Evolutionary conservation across 805 yeast species (phyloP).

Genomic region (Nakazawaea ishiwadae): DNA sequence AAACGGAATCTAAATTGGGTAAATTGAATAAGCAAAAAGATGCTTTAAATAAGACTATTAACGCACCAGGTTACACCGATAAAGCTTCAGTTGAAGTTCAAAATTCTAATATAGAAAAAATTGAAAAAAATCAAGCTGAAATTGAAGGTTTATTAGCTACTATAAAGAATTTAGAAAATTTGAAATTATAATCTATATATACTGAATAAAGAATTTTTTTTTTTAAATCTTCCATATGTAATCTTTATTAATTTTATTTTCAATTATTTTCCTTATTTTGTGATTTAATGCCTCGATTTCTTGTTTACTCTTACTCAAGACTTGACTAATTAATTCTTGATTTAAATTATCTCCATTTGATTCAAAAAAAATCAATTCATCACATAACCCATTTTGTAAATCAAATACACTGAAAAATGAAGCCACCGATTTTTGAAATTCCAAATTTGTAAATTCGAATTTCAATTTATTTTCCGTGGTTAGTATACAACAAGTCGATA

Average conservation of each 20-base stretch:
- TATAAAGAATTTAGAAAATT: slow-evolving; percentile 75
- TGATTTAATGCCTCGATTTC: slow-evolving; percentile 41
- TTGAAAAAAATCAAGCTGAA: slow-evolving; percentile 75
- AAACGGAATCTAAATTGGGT: slow-evolving; percentile 72
- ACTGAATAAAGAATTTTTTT: neutral
- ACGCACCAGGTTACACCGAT: slow-evolving; percentile 70
- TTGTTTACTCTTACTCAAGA: slow-evolving; percentile 47
- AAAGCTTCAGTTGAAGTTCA: slow-evolving; percentile 84
- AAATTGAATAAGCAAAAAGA: slow-evolving; percentile 57
- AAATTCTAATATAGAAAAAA: slow-evolving; percentile 64
- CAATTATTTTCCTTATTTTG: slow-evolving; percentile 38
- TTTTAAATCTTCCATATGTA: slow-evolving; percentile 49
- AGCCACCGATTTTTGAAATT: slow-evolving; percentile 42
- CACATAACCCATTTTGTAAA: slow-evolving; percentile 43
- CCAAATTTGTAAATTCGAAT: slow-evolving; percentile 41
- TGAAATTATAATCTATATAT: slow-evolving; percentile 43
- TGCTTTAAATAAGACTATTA: slow-evolving; percentile 64
- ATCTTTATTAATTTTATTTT: slow-evolving; percentile 43
- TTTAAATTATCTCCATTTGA: slow-evolving; percentile 44
- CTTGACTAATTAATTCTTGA: slow-evolving; percentile 46
- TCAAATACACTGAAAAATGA: slow-evolving; percentile 65
- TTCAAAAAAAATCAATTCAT: slow-evolving; percentile 62
- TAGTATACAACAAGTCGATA: slow-evolving; percentile 48
- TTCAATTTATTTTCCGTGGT: slow-evolving; percentile 26
- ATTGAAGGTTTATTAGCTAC: slow-evolving; percentile 87